Percentiles rank a stretch among this genome's conserved stretches.
Conservation (phyloP, 768 basidiomycete species). For the Mrakia blollopis region DNA sequence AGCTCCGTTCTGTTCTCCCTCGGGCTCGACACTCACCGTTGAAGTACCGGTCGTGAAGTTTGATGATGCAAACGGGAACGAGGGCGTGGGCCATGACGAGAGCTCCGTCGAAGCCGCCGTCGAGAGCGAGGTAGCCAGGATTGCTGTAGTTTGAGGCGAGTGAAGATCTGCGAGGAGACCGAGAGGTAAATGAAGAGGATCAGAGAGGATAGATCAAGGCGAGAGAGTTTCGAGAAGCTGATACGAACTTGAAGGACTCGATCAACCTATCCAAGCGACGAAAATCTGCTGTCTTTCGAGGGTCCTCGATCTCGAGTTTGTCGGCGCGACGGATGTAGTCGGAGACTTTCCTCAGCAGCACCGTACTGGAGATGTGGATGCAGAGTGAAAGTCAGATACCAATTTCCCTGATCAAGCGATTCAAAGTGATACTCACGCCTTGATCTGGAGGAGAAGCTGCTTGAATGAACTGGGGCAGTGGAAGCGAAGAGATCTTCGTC, state of each 20-base stretch:
- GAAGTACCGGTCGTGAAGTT: background rate
- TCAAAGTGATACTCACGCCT: background rate
- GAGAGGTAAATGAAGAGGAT: background rate
- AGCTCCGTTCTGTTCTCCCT: too few species aligned
- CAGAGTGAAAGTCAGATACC: background rate
- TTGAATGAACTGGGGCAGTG: background rate
- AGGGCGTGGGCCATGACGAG: background rate
- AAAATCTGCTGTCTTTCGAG: background rate
- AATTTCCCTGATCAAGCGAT: background rate
- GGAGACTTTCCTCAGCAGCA: background rate
- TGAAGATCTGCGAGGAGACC: background rate
- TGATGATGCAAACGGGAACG: background rate
- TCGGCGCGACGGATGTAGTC: background rate
- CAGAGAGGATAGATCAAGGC: background rate
- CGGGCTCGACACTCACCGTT: background rate
- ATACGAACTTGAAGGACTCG: background rate
- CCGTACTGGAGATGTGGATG: background rate
- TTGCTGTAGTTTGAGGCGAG: background rate
- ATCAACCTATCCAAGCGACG: background rate
- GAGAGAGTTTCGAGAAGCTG: background rate
- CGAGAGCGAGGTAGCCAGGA: background rate
- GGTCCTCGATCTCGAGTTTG: background rate
- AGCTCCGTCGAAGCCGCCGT: background rate
- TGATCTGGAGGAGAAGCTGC: background rate
- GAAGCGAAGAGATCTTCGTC: background rate